These are phyloP conservation scores for Nothomitra cinnamomea DNA, from an alignment of 2,329 filamentous ascomycete species.

Conservation along the genomic window DNA sequence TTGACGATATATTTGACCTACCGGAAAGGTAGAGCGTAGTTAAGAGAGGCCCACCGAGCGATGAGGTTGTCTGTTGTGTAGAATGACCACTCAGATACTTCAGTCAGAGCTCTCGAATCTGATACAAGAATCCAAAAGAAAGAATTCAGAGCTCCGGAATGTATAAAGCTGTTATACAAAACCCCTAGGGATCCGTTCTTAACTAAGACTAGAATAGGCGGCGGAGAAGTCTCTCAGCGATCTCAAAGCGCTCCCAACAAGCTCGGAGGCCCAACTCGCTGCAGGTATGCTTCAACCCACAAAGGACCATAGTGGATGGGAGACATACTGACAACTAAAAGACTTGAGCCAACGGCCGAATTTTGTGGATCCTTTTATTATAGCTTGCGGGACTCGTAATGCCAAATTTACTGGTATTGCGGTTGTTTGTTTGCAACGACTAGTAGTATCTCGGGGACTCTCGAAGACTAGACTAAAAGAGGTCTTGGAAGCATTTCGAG, in stretches of 20 bases:
- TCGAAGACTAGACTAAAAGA: conserved; percentile 67
- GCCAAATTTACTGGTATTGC: conserved; percentile 77
- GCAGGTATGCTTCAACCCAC: conserved; percentile 33
- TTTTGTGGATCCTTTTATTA: conserved; percentile 85
- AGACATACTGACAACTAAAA: conserved; percentile 27
- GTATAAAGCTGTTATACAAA: conserved; percentile 27
- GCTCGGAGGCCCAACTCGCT: conserved; percentile 59
- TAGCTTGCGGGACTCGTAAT: conserved; percentile 83
- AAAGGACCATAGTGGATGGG: neutral
- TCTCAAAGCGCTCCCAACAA: conserved; percentile 56
- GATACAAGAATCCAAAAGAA: conserved; percentile 89
- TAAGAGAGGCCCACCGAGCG: neutral
- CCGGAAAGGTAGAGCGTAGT: neutral
- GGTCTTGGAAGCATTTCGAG: conserved; percentile 72
- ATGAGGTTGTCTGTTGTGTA: conserved; percentile 15
- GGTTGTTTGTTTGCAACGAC: conserved; percentile 72
- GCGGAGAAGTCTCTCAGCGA: conserved; percentile 89
- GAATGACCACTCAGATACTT: conserved; percentile 83
- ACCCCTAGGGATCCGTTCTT: neutral
- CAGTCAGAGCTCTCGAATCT: conserved; percentile 77
- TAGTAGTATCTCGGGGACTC: conserved; percentile 68
- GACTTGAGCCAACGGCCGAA: conserved; percentile 67
- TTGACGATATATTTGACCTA: neutral
- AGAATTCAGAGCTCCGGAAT: conserved; percentile 77
- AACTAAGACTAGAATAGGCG: conserved; percentile 37